These are phyloP conservation scores for Aspergillus wentii DNA, from an alignment of 495 filamentous ascomycete genomes.

Conservation along the genomic window DNA sequence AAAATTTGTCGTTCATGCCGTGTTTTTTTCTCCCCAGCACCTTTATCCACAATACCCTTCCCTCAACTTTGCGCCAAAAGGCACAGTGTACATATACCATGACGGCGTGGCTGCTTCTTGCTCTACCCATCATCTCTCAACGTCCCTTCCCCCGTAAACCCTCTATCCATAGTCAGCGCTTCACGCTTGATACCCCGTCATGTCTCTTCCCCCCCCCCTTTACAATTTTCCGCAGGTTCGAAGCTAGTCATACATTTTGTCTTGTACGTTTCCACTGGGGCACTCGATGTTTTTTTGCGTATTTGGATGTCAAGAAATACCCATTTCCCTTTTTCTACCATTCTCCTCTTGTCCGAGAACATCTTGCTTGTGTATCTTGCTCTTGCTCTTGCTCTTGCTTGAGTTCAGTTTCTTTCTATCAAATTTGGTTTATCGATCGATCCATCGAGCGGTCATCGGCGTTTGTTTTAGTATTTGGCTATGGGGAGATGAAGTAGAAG, in stretches of 20 bases:
- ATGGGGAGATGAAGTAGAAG: too few relatives aligned
- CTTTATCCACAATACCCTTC: constrained; percentile 6
- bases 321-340: not conserved
- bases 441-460: too few relatives aligned
- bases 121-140: not conserved
- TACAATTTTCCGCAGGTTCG: constrained; percentile 20
- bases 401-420: too few relatives aligned
- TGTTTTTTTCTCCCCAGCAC: constrained; percentile 1
- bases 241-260: constrained; percentile 16
- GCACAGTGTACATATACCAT: constrained; percentile 16
- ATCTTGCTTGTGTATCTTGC: constrained; percentile 2
- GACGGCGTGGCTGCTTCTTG: constrained; percentile 1
- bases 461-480: too few relatives aligned
- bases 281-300: constrained; percentile 3
- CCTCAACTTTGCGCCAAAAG: constrained; percentile 5
- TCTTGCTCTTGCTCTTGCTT: too few relatives aligned
- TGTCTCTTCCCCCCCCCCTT: constrained; percentile 2
- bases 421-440: too few relatives aligned
- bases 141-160: not conserved
- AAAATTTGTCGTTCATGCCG: not conserved
- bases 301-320: constrained; percentile 9
- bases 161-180: constrained; percentile 15
- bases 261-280: not conserved
- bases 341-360: constrained; percentile 4
- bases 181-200: constrained; percentile 19